These are phyloP conservation scores for Candida gigantensis DNA, from an alignment of 1,139 yeast species.

Conservation along the genomic window DNA sequence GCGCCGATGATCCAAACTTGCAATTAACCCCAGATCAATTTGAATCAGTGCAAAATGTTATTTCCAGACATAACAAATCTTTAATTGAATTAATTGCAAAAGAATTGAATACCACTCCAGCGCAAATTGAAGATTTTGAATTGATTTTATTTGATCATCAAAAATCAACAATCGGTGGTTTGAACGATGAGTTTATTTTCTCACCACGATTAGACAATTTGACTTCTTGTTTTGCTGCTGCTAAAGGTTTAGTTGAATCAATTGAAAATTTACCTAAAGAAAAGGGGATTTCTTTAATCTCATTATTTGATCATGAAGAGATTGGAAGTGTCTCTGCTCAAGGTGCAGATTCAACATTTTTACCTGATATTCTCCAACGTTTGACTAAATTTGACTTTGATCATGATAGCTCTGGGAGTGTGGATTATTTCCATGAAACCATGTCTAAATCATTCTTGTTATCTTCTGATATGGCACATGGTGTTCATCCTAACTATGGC, in stretches of 20 bases:
- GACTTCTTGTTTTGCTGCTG: slow-evolving; percentile 81
- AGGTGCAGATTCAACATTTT: slow-evolving; percentile 92
- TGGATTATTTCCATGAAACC: slow-evolving; percentile 53
- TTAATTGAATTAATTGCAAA: slow-evolving; percentile 68
- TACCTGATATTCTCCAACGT: slow-evolving; percentile 75
- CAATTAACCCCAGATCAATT: slow-evolving; percentile 56
- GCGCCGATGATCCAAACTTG: slow-evolving; percentile 47
- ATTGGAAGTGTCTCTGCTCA: slow-evolving; percentile 92
- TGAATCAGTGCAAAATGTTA: slow-evolving; percentile 62
- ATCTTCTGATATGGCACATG: slow-evolving; percentile 97
- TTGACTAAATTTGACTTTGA: slow-evolving; percentile 47
- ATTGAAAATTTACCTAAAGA: slow-evolving; percentile 42
- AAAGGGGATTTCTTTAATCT: slow-evolving; percentile 65
- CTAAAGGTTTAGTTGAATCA: slow-evolving; percentile 68
- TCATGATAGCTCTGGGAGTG: slow-evolving; percentile 11
- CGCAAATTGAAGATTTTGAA: slow-evolving; percentile 84
- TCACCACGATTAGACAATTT: slow-evolving; percentile 93
- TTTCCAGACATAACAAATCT: slow-evolving; percentile 75
- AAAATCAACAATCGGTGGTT: slow-evolving; percentile 79
- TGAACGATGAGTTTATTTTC: slow-evolving; percentile 86
- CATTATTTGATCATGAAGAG: slow-evolving; percentile 94
- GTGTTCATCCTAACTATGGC: slow-evolving; percentile 89
- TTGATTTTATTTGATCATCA: slow-evolving; percentile 86
- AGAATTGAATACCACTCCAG: slow-evolving; percentile 51
- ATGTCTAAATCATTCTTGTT: slow-evolving; percentile 83